Percentiles rank a stretch among this genome's conserved stretches.
Evolutionary conservation across 768 basidiomycete genomes (phyloP).

Genomic region (Tylopilus rubrobrunneus): DNA sequence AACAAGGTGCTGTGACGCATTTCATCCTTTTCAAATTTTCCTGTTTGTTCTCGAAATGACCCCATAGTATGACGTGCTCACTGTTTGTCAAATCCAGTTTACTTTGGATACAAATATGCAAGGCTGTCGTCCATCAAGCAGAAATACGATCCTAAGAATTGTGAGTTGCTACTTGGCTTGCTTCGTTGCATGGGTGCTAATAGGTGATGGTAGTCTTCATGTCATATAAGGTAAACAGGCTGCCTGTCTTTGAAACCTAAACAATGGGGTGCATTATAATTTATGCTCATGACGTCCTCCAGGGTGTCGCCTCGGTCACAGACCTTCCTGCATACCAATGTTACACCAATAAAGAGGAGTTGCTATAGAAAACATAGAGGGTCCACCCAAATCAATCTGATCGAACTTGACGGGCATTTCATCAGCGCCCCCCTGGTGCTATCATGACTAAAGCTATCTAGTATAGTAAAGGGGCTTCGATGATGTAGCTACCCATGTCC

Average conservation of each 20-base stretch:
- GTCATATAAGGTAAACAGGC: slow-evolving; percentile 14
- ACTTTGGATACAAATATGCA: slow-evolving; percentile 20
- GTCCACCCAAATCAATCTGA: background rate
- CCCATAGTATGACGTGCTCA: background rate
- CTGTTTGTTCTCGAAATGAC: too few relatives aligned
- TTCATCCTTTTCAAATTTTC: background rate
- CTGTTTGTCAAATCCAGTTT: slow-evolving; percentile 2
- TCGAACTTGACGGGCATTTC: background rate
- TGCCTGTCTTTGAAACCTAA: too few relatives aligned
- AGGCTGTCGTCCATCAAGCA: slow-evolving; percentile 16
- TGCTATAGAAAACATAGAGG: background rate
- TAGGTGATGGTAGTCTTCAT: slow-evolving; percentile 11
- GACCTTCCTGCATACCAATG: slow-evolving; percentile 3
- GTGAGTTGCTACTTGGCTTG: slow-evolving; percentile 2
- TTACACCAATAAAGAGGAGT: background rate
- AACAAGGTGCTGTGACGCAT: slow-evolving; percentile 6
- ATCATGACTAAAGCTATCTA: background rate
- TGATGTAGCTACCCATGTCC: background rate
- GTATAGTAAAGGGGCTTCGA: background rate
- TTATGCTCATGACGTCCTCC: background rate
- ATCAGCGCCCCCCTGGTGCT: background rate
- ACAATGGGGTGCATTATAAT: background rate
- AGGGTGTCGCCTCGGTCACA: slow-evolving; percentile 6
- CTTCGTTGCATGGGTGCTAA: background rate
- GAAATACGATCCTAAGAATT: slow-evolving; percentile 20